phyloP scores from a whole-genome alignment of 2,329 filamentous ascomycete genomes.

The Coniochaeta ligniaria region DNA sequence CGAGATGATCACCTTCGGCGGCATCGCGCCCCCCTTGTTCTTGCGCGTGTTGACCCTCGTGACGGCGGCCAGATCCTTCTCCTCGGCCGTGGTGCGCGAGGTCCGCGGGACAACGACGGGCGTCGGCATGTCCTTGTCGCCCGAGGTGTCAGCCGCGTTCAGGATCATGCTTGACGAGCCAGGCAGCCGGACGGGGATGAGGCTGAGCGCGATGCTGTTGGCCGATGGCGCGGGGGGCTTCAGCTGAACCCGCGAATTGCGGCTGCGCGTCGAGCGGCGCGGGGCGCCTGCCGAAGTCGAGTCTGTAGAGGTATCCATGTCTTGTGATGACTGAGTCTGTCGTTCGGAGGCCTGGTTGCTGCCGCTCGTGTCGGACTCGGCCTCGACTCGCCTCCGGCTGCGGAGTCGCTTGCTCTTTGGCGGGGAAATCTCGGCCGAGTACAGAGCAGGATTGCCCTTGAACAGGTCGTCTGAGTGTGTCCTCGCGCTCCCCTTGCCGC shows the following conservation, averaged over 20 bases:
- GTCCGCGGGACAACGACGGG: conserved; percentile 5
- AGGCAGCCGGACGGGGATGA: conserved; percentile 23
- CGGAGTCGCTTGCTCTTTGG: conserved; percentile 2
- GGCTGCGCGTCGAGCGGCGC: conserved; percentile 17
- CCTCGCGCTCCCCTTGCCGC: not conserved
- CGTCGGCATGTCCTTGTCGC: conserved; percentile 11
- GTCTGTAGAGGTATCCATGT: not conserved
- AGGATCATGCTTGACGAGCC: conserved; percentile 17
- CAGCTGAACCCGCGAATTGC: conserved; percentile 14
- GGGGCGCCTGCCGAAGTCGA: conserved; percentile 4
- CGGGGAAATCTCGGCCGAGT: conserved; percentile 3
- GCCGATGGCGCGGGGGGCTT: conserved; percentile 16
- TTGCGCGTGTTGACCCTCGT: conserved; percentile 36
- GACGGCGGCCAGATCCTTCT: conserved; percentile 32
- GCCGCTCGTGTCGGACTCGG: not conserved
- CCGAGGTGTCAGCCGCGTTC: not conserved
- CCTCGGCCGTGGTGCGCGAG: conserved; percentile 15
- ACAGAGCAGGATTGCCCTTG: conserved; percentile 16
- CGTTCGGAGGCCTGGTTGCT: conserved; percentile 18
- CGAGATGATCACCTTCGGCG: conserved; percentile 21
- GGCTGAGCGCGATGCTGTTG: conserved; percentile 18
- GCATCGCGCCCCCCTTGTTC: conserved; percentile 32
- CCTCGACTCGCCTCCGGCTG: not conserved
- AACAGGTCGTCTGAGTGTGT: conserved; percentile 6
- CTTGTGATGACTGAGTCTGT: not conserved